phyloP scores from a whole-genome alignment of 202 grass and related monocot genomes.

The Hordeum pubiflorum region DNA sequence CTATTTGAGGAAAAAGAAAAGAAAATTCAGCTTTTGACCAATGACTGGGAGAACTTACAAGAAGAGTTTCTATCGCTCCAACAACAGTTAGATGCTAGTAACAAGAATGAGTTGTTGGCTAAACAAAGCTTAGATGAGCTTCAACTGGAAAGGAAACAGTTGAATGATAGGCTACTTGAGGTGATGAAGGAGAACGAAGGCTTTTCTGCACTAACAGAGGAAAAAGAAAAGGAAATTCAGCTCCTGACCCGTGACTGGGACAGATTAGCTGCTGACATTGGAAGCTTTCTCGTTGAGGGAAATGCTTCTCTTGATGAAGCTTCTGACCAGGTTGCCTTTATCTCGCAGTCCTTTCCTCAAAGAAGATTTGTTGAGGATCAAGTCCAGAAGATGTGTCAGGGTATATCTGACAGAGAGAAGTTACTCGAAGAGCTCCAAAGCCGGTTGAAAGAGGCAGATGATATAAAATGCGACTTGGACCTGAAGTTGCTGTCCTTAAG shows the following conservation, averaged over 20 bases:
- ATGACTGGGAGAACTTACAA: constrained; percentile 56
- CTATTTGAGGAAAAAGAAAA: constrained; percentile 42
- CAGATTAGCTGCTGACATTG: constrained; percentile 72
- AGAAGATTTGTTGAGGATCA: constrained; percentile 64
- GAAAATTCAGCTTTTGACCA: constrained; percentile 31
- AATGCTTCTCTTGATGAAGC: constrained; percentile 61
- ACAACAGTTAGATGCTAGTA: constrained; percentile 45
- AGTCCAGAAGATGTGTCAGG: constrained; percentile 50
- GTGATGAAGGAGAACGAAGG: constrained; percentile 42
- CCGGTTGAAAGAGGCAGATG: constrained; percentile 70
- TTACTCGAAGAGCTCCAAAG: constrained; percentile 76
- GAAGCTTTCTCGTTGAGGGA: constrained; percentile 58
- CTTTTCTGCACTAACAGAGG: constrained; percentile 32
- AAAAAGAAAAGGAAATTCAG: constrained; percentile 47
- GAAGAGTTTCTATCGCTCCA: constrained; percentile 29
- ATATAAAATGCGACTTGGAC: constrained; percentile 63
- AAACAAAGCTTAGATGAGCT: constrained; percentile 40
- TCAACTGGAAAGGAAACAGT: constrained; percentile 40
- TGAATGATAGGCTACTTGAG: constrained; percentile 40
- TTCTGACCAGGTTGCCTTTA: constrained; percentile 51
- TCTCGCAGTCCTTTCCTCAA: constrained; percentile 48
- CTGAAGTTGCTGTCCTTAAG: constrained; percentile 85
- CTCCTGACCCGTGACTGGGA: constrained; percentile 54
- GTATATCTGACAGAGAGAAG: constrained; percentile 80
- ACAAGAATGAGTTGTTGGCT: constrained; percentile 36